Conservation (phyloP, 768 basidiomycete genomes). For the Imleria badia region DNA sequence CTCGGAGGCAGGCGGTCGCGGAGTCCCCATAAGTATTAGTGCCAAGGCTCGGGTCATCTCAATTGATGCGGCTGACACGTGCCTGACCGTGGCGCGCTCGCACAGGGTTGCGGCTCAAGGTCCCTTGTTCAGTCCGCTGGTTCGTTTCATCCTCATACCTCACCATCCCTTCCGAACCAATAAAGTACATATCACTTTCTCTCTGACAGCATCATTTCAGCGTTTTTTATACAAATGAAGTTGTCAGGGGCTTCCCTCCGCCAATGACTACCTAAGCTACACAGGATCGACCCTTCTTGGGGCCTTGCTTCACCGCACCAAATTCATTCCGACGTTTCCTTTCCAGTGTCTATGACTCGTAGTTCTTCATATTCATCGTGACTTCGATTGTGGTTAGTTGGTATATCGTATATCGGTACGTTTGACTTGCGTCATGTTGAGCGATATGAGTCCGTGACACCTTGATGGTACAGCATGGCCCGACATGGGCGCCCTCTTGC, state of each 20-base stretch:
- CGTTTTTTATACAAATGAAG: slow-evolving; percentile 11
- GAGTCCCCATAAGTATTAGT: not conserved
- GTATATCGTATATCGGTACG: not conserved
- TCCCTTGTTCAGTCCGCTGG: not conserved
- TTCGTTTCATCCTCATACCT: slow-evolving; percentile 12
- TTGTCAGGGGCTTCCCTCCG: slow-evolving; percentile 7
- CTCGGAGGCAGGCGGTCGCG: not conserved
- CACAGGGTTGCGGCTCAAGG: not conserved
- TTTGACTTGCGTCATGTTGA: not conserved
- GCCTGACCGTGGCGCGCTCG: slow-evolving; percentile 11
- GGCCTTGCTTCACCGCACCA: slow-evolving; percentile 1
- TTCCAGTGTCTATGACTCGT: slow-evolving; percentile 2
- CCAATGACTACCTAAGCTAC: slow-evolving; percentile 6
- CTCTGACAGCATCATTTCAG: slow-evolving; percentile 3
- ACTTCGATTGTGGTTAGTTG: slow-evolving; percentile 1
- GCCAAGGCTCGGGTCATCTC: slow-evolving; percentile 7
- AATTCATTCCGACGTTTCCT: not conserved
- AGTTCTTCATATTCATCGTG: not conserved
- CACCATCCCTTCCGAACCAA: not conserved
- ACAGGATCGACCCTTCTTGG: slow-evolving; percentile 3
- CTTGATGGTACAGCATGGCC: slow-evolving; percentile 15
- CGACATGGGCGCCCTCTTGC: not conserved
- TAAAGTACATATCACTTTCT: not conserved
- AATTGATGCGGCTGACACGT: slow-evolving; percentile 7
- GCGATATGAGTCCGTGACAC: not conserved